Conservation (phyloP, 2,329 filamentous ascomycete species). For the Rutstroemia sp. region DNA sequence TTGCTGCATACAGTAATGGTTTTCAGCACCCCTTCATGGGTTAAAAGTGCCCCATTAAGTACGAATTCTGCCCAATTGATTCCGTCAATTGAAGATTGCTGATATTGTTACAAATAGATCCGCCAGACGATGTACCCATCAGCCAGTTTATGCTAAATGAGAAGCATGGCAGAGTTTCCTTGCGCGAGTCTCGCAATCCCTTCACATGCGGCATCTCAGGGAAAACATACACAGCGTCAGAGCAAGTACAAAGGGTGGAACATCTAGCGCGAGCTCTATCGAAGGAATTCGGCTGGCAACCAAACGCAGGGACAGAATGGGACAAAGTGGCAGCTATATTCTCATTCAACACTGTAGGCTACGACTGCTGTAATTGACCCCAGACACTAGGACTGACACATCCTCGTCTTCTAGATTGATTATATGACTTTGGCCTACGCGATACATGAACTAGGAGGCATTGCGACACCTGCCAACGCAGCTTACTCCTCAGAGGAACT, state of each 20-base stretch:
- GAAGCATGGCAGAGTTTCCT: slow-evolving; percentile 56
- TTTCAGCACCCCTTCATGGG: slow-evolving; percentile 55
- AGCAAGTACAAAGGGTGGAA: slow-evolving; percentile 60
- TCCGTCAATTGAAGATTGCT: slow-evolving; percentile 1
- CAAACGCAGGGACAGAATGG: slow-evolving; percentile 67
- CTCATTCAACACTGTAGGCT: slow-evolving; percentile 67
- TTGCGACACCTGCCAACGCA: slow-evolving; percentile 77
- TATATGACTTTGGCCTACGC: slow-evolving; percentile 67
- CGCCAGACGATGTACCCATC: slow-evolving; percentile 66
- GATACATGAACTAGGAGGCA: slow-evolving; percentile 65
- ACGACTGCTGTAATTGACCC: not conserved
- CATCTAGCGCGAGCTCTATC: slow-evolving; percentile 59
- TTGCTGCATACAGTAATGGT: slow-evolving; percentile 19
- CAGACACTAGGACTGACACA: not conserved
- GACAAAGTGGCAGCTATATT: slow-evolving; percentile 74
- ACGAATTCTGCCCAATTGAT: slow-evolving; percentile 18
- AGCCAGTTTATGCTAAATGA: slow-evolving; percentile 73
- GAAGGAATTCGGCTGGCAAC: slow-evolving; percentile 63
- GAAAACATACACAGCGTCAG: slow-evolving; percentile 52
- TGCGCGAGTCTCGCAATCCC: slow-evolving; percentile 57
- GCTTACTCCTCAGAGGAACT: slow-evolving; percentile 78
- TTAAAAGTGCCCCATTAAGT: slow-evolving; percentile 51
- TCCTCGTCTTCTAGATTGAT: slow-evolving; percentile 49
- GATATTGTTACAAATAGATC: slow-evolving; percentile 11
- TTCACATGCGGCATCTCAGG: slow-evolving; percentile 73